Evolutionary conservation across 148 eudicot genomes (phyloP), one percentile per base, ranked within the genome.

Genomic region (Nepenthes mirabilis): DNA sequence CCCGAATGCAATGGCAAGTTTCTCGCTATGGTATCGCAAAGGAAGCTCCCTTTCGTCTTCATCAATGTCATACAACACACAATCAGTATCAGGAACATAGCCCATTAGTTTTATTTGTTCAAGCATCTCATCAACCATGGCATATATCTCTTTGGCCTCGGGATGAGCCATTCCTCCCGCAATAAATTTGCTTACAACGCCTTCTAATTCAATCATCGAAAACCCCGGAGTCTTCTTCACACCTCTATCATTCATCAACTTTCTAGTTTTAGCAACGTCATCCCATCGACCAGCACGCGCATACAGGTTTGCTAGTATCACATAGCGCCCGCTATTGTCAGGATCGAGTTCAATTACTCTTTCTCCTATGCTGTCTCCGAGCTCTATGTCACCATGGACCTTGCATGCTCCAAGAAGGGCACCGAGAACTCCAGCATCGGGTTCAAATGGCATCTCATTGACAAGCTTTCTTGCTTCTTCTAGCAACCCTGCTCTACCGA

Each of bases 401-500:
- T 66, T 80, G 64, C 94, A 86, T 32, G 88, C 94, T 51, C 94
- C 88, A 53, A 79, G 79, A 65, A 83, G 86, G 47, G 86, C 88
- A 52, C 84, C 88, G 61, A 86, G 37, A 6, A 83, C 86, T 43
- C 88, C 78, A 2, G 82, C 82, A 77, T 86, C 86, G 2, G 82
- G 77, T 35, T 57, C 66, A 71, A 79, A 73, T 2, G 86, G 86
- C 82, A 83, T 86, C 45, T 77, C 77, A 55, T 83, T 65, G 34
- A 83, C 67, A 13, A 81, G 74, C 65, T 33, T 67, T 61, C 40
- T 71, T 32, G 88, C 94, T 61, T 86, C 88, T 37, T 83, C 79
- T 11, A 86, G 23, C 66, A 74, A 51, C 48, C 88, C 84, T 35
- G 88, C 86, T 59, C 94, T 73, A 43, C 88, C 94, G 7, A 86